Base-by-base conservation (phyloP, 495 filamentous ascomycete genomes). In the Penicillium waksmanii region DNA sequence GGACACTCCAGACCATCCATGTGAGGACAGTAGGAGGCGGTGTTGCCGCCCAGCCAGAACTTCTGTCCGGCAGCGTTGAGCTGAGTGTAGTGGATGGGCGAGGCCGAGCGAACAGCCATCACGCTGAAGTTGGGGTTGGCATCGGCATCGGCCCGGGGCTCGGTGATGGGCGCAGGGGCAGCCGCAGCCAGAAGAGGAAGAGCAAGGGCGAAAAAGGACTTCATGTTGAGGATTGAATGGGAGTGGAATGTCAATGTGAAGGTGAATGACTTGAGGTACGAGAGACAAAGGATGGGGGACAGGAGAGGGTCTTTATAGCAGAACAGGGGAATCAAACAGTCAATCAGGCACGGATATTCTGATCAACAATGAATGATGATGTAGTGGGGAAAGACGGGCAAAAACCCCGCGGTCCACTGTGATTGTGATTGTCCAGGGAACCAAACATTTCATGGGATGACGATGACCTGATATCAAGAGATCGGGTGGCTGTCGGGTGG, bases 41-140 rank as follows among this genome's bases (percentile, higher is more conserved):
- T 71, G 3, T 65, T n/a, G 9, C 71, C 74, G 33, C 76, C 76
- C 2, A 81, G 67, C 53, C 61, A 81, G 73, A 81, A 77, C 38
- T 66, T 65, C 36, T 70, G 62, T n/a, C 72, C 71, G 8, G 65
- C 64, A 18, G 77, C 77, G 54, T 74, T 80, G 60, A 81, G 56
- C 52, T 68, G 56, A 7, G 66, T 48, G 59, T 71, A 68, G 63
- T 81, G 77, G 66, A 81, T 73, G 17, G 76, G 74, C 1, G 73
- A 78, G 42, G 56, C 76, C 4, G 77, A 80, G 56, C 73, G 76
- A 42, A 61, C 42, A 56, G 78, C 61, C 69, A 77, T 75, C 35
- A 77, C 69, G 42, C 61, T 55, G 64, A 77, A 77, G 36, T 65
- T 51, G 3, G 68, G 62, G 56, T 61, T 67, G 55, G 64, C 25